phyloP scores from a whole-genome alignment of 2,329 filamentous ascomycete species.

The Whalleya microplaca region DNA sequence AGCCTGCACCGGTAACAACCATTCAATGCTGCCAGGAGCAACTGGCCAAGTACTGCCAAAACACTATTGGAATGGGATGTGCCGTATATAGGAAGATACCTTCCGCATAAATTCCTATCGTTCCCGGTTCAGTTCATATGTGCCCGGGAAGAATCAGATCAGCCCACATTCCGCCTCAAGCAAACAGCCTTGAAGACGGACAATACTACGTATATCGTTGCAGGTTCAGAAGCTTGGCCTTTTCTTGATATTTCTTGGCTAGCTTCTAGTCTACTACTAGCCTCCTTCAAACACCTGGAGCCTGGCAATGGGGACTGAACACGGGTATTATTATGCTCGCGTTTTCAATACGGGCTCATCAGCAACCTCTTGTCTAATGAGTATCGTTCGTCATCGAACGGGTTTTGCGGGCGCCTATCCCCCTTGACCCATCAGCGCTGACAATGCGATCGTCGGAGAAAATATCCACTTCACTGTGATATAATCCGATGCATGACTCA shows the following conservation, averaged over 20 bases:
- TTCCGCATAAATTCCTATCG: background rate
- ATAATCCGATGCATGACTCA: background rate
- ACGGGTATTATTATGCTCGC: background rate
- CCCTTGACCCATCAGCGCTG: background rate
- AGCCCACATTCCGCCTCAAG: slow-evolving; percentile 18
- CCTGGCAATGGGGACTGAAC: background rate
- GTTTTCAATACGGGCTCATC: background rate
- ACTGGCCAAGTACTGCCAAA: too few species aligned
- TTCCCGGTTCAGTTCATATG: background rate
- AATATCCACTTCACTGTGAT: background rate
- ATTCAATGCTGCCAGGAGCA: too few species aligned
- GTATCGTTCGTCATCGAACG: background rate
- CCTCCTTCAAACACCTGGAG: background rate
- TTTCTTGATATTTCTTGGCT: slow-evolving; percentile 26
- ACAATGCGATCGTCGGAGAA: background rate
- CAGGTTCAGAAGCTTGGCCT: slow-evolving; percentile 22
- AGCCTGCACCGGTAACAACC: background rate
- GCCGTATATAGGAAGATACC: background rate
- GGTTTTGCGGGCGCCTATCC: background rate
- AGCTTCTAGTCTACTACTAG: background rate
- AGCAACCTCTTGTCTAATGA: background rate
- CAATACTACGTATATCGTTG: slow-evolving; percentile 7
- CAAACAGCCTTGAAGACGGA: slow-evolving; percentile 4
- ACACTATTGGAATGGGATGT: too few species aligned
- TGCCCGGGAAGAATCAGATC: slow-evolving; percentile 14